A percentile compares a stretch with the other conserved stretches of the same genome.
These are phyloP conservation scores for Taphrina betulina DNA, from an alignment of 1,139 yeast genomes.

Conservation along the genomic window DNA sequence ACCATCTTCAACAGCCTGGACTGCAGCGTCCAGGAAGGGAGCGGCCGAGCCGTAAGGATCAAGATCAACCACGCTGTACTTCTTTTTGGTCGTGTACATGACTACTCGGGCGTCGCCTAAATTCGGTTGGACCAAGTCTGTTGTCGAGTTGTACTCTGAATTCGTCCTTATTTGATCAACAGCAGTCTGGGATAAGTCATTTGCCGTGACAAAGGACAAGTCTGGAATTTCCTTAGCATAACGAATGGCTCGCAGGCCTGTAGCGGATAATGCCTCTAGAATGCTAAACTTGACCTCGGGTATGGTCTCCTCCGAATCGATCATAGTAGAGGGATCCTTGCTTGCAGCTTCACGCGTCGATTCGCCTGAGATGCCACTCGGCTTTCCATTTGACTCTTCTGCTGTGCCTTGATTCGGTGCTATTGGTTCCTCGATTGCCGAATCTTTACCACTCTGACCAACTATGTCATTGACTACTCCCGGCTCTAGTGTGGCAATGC, in stretches of 20 bases:
- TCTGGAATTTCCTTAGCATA: constrained; percentile 86
- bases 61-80: constrained; percentile 81
- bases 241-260: constrained; percentile 90
- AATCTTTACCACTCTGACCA: background rate
- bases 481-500: background rate
- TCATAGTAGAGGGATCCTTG: constrained; percentile 4
- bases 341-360: constrained; percentile 26
- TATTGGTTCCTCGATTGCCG: background rate
- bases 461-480: background rate
- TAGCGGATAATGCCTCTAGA: constrained; percentile 88
- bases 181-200: constrained; percentile 82
- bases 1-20: constrained; percentile 74
- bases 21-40: constrained; percentile 88
- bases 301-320: constrained; percentile 10
- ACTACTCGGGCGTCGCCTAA: constrained; percentile 84
- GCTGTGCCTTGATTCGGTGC: background rate
- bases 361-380: background rate
- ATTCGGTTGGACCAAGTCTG: constrained; percentile 58
- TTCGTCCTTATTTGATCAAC: constrained; percentile 77
- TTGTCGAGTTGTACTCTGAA: constrained; percentile 62
- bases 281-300: constrained; percentile 57
- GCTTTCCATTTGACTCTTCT: background rate
- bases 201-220: constrained; percentile 72
- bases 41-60: constrained; percentile 98
- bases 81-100: constrained; percentile 56